A percentile compares a stretch with the other conserved stretches of the same genome.
Evolutionary conservation across 2,329 filamentous ascomycete genomes (phyloP).

Genomic region (Cladosporium sp.): DNA sequence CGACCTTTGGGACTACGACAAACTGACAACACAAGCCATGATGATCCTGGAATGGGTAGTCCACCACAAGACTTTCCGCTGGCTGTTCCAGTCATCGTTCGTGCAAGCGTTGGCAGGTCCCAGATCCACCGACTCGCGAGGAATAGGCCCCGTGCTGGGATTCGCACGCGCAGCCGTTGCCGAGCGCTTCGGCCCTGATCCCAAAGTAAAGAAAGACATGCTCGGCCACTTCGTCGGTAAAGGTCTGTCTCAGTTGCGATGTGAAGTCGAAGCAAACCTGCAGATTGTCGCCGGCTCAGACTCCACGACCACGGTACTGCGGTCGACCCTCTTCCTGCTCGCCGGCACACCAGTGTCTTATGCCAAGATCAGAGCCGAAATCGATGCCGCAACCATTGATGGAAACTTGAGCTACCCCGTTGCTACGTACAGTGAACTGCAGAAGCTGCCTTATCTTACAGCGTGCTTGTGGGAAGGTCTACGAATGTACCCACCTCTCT

Average conservation of each 20-base stretch:
- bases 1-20: constrained; percentile 41
- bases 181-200: constrained; percentile 29
- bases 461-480: constrained; percentile 36
- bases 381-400: constrained; percentile 38
- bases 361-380: constrained; percentile 48
- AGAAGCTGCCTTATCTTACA: constrained; percentile 33
- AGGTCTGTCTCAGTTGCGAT: constrained; percentile 40
- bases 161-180: constrained; percentile 31
- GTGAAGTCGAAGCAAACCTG: constrained; percentile 42
- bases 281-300: constrained; percentile 56
- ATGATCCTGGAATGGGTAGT: constrained; percentile 27
- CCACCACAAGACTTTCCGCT: constrained; percentile 29
- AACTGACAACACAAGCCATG: constrained; percentile 20
- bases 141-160: constrained; percentile 30
- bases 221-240: constrained; percentile 51
- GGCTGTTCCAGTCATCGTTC: constrained; percentile 26
- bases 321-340: constrained; percentile 52
- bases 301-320: constrained; percentile 55
- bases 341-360: constrained; percentile 49
- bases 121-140: constrained; percentile 31
- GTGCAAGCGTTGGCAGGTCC: constrained; percentile 29
- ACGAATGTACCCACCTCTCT: constrained; percentile 34
- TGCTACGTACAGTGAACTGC: constrained; percentile 29
- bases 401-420: constrained; percentile 21
- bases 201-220: constrained; percentile 48